A percentile compares a stretch with the other conserved stretches of the same genome.
These are phyloP conservation scores for Leccinum glutinopallens DNA, from an alignment of 1,284 basidiomycete species.

Conservation along the genomic window DNA sequence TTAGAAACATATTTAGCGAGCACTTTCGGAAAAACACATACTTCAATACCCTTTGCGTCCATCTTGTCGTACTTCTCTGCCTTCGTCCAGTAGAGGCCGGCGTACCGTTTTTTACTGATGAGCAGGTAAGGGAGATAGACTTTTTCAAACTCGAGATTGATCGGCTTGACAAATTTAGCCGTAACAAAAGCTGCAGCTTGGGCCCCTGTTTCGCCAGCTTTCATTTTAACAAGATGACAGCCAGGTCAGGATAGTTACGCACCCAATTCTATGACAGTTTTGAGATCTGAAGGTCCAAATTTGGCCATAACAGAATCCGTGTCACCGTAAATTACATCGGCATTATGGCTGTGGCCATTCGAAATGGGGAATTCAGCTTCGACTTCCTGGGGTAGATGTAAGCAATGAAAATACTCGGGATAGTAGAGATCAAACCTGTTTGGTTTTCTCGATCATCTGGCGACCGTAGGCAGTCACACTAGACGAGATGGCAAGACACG, in stretches of 20 bases:
- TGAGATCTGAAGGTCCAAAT: slow-evolving; percentile 87
- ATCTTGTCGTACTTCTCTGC: slow-evolving; percentile 96
- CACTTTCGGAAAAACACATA: slow-evolving; percentile 38
- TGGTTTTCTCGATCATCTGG: slow-evolving; percentile 97
- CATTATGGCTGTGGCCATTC: slow-evolving; percentile 86
- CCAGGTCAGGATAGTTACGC: slow-evolving; percentile 23
- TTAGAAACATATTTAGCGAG: neutral
- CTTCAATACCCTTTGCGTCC: slow-evolving; percentile 98
- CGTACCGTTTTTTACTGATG: slow-evolving; percentile 97
- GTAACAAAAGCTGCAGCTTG: slow-evolving; percentile 97
- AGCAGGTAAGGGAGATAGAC: slow-evolving; percentile 96
- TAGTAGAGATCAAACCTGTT: slow-evolving; percentile 54
- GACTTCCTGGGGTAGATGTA: slow-evolving; percentile 61
- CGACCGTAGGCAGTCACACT: slow-evolving; percentile 93
- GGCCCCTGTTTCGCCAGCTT: slow-evolving; percentile 56
- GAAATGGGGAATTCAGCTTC: slow-evolving; percentile 84
- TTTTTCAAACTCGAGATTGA: slow-evolving; percentile 98
- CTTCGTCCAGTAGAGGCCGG: slow-evolving; percentile 94
- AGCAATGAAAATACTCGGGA: neutral
- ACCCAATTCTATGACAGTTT: slow-evolving; percentile 88
- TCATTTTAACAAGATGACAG: slow-evolving; percentile 1
- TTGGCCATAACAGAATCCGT: slow-evolving; percentile 98
- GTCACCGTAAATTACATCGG: slow-evolving; percentile 94
- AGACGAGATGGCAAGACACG: slow-evolving; percentile 92
- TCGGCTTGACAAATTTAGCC: slow-evolving; percentile 87